A percentile compares a stretch with the other conserved stretches of the same genome.
Conservation (phyloP, 768 basidiomycete genomes). For the Lactarius pseudohatsudake region DNA sequence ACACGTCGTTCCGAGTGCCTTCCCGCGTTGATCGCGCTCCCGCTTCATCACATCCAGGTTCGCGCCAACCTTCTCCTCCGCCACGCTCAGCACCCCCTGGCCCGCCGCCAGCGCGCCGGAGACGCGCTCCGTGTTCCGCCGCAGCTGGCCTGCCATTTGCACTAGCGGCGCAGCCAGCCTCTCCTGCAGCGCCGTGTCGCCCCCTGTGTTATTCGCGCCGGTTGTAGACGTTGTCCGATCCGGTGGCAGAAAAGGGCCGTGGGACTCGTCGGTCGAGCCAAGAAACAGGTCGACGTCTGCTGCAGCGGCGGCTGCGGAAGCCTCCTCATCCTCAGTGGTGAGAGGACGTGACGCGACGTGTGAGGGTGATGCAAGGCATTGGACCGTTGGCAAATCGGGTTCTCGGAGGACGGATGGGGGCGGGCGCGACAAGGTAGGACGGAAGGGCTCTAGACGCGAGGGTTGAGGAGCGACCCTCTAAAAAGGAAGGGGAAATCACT, state of each 20-base stretch:
- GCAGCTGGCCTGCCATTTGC: slow-evolving; percentile 80
- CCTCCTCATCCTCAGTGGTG: neutral
- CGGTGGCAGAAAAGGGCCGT: slow-evolving; percentile 34
- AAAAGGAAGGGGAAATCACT: neutral
- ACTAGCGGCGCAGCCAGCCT: slow-evolving; percentile 73
- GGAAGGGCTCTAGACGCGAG: slow-evolving; percentile 28
- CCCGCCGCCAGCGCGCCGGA: slow-evolving; percentile 43
- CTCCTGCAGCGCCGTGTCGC: slow-evolving; percentile 54
- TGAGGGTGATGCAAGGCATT: slow-evolving; percentile 25
- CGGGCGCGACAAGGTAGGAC: neutral
- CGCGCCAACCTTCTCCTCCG: slow-evolving; percentile 51
- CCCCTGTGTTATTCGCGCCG: no score
- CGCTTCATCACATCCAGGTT: slow-evolving; percentile 29
- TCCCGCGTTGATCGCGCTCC: slow-evolving; percentile 50
- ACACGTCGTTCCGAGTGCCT: slow-evolving; percentile 55
- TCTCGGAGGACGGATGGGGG: neutral
- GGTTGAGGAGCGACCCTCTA: slow-evolving; percentile 42
- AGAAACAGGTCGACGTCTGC: slow-evolving; percentile 16
- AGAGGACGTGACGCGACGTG: slow-evolving; percentile 26
- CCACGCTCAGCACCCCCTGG: slow-evolving; percentile 36
- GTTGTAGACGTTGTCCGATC: slow-evolving; percentile 10
- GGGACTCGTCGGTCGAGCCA: slow-evolving; percentile 12
- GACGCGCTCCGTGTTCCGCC: slow-evolving; percentile 15
- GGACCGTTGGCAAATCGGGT: slow-evolving; percentile 36
- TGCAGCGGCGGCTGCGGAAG: neutral